Percentiles rank a stretch among this genome's conserved stretches.
phyloP scores from a whole-genome alignment of 78 protist genomes.

The Cavenderia fasciculata region DNA sequence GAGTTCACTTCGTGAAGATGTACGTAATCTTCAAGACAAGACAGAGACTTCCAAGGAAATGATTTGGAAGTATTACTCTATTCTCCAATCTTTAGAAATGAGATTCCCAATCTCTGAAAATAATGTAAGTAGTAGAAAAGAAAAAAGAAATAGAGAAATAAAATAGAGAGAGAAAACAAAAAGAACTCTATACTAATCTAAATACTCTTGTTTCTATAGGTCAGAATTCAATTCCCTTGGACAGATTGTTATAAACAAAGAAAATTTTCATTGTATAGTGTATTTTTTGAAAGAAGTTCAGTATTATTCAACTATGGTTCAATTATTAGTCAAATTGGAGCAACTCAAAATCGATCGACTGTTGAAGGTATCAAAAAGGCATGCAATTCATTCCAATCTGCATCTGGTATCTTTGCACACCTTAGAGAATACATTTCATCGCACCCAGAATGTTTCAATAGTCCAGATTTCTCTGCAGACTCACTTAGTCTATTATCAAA shows the following conservation, averaged over 20 bases:
- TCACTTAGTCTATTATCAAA: conserved; percentile 16
- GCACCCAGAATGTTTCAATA: conserved; percentile 63
- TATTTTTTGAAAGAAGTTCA: conserved; percentile 71
- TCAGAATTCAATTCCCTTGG: conserved; percentile 73
- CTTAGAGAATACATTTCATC: conserved; percentile 47
- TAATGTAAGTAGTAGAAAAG: conserved; percentile 59
- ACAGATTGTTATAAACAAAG: conserved; percentile 69
- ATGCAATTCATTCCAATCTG: conserved; percentile 49
- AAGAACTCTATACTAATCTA: no score
- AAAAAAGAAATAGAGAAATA: no score
- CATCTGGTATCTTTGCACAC: conserved; percentile 64
- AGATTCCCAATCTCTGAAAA: conserved; percentile 74
- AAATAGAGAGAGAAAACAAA: no score
- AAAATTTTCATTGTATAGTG: conserved; percentile 35
- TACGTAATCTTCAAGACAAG: conserved; percentile 71
- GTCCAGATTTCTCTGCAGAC: conserved; percentile 66
- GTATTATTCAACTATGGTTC: conserved; percentile 76
- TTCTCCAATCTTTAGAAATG: conserved; percentile 52
- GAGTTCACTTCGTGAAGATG: conserved; percentile 39
- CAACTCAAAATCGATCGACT: conserved; percentile 37
- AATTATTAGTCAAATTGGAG: conserved; percentile 39
- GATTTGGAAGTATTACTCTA: conserved; percentile 62
- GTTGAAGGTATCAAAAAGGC: conserved; percentile 75
- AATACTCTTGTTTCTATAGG: no score
- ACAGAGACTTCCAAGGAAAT: conserved; percentile 70